Base-by-base conservation (phyloP, 1,139 yeast species). In the Saccharomycopsis hybrid region DNA sequence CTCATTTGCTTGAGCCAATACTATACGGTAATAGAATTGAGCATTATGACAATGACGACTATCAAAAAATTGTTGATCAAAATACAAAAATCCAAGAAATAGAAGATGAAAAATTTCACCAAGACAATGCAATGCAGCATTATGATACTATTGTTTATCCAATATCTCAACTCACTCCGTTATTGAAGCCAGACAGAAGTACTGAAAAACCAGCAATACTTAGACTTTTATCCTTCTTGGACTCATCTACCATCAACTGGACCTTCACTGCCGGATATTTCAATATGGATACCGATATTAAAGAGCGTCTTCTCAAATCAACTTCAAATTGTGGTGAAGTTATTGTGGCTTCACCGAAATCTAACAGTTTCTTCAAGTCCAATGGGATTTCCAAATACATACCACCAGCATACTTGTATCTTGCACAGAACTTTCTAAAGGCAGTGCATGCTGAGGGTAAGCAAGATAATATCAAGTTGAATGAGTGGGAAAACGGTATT, bases 251-350 rank as follows among this genome's bases (percentile, higher is more conserved):
- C 29, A 76, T 82, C 47, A 74, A 74, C 52, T 92, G 96, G 95
- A 77, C 87, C 60, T 83, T 92, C 59, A 94, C 98, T 0, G 97
- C 98, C 0, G 99, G 99, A 1, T 92, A 92, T 65, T 94, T 92
- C 71, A 94, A 92, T 64, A 84, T 92, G 78, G 78, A 84, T 46
- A 88, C 95, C 0, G 80, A 80, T 44, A 83, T 86, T 53, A 80
- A 79, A 59, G 67, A 71, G n/a, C 72, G 76, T 43, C 70, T 92
- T 44, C 64, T 88, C 40, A 69, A 70, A 43, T 77, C 89, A 0
- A 71, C 72, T 31, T 83, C 94, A 0, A 51, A 56, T 2, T 55
- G 62, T 11, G 96, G 95, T 1, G 69, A 74, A 1, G 85, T 92
- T 4, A 85, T 92, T 42, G 87, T 97, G 0, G 97, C 97, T 0